These are phyloP conservation scores for Cladobotryum protrusum DNA, from an alignment of 2,329 filamentous ascomycete genomes.

Conservation along the genomic window DNA sequence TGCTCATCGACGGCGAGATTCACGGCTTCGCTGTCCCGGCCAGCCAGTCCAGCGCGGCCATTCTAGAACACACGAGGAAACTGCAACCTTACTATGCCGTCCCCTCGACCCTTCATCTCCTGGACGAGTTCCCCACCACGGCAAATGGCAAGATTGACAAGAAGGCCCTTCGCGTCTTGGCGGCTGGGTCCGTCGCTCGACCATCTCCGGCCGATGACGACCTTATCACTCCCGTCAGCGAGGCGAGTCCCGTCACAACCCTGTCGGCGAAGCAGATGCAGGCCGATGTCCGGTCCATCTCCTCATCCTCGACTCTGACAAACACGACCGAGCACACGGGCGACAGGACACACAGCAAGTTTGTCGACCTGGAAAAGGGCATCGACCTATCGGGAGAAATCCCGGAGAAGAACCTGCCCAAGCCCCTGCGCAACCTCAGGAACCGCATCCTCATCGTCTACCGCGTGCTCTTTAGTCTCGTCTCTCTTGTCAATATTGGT, in stretches of 20 bases:
- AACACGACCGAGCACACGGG: constrained; percentile 15
- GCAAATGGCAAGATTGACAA: constrained; percentile 53
- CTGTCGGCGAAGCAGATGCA: constrained; percentile 10
- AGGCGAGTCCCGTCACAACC: neutral
- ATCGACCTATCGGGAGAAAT: constrained; percentile 26
- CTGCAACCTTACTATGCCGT: constrained; percentile 51
- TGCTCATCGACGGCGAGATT: constrained; percentile 42
- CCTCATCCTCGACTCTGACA: constrained; percentile 25
- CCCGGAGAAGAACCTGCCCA: constrained; percentile 35
- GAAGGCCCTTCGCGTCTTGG: constrained; percentile 33
- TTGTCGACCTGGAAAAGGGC: constrained; percentile 17
- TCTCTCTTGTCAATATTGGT: constrained; percentile 44
- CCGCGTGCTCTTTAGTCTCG: constrained; percentile 48
- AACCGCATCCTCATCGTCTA: constrained; percentile 47
- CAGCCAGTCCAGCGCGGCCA: constrained; percentile 27
- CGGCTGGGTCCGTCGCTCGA: constrained; percentile 13
- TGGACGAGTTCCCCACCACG: constrained; percentile 43
- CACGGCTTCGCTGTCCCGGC: constrained; percentile 43
- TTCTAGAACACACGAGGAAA: constrained; percentile 35
- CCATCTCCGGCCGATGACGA: neutral
- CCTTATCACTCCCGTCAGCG: too few relatives aligned
- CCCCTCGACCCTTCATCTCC: constrained; percentile 38
- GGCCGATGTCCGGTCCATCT: constrained; percentile 25
- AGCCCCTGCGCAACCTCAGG: constrained; percentile 34
- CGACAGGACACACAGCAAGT: neutral